Base-by-base conservation (phyloP, 2,329 filamentous ascomycete genomes). In the Onygenales sp. region DNA sequence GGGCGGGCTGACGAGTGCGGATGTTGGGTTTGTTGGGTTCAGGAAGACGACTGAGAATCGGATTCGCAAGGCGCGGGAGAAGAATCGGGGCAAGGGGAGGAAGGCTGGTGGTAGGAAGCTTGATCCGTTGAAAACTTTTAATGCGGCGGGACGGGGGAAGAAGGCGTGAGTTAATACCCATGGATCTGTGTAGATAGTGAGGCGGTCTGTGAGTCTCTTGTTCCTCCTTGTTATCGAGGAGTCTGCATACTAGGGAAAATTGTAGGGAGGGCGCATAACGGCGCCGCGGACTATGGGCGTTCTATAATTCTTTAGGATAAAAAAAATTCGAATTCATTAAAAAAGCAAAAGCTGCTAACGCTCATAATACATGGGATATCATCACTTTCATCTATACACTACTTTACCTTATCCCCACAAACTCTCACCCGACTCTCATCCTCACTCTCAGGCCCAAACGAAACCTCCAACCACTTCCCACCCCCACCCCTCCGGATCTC, bases 51-150 rank as follows among this genome's bases (percentile, higher is more conserved):
- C 62, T 56, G 74, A 72, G 61, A 81, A 78, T 62, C 70, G 72
- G 49, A 77, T 78, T 57, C 70, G 77, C 72, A 78, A 75, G 56
- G 69, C 70, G 1, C 70, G 74, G 54, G 68, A 69, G 57, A 70
- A 66, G 60, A 75, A 74, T 57, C 71, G 70, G 42, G 63, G 59
- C 6, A 70, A 65, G 62, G 73, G 70, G 11, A 73, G 55, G 42
- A 77, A 72, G 60, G 82, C 79, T 66, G 59, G 74, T 42, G 75
- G 77, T n/a, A 81, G 83, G 63, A 92, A 85, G 70, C 74, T 81
- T 51, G 89, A 97, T 74, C 91, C 92, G 6, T 74, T 96, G 65
- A 94, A 92, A 76, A 91, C 86, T 7, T 93, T 96, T 69, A 95
- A 88, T 68, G 81, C 80, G 27, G 74, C 78, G 61, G 65, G 65